These are phyloP conservation scores for Fusarium keratoplasticum DNA, from an alignment of 2,329 filamentous ascomycete genomes.

Conservation along the genomic window DNA sequence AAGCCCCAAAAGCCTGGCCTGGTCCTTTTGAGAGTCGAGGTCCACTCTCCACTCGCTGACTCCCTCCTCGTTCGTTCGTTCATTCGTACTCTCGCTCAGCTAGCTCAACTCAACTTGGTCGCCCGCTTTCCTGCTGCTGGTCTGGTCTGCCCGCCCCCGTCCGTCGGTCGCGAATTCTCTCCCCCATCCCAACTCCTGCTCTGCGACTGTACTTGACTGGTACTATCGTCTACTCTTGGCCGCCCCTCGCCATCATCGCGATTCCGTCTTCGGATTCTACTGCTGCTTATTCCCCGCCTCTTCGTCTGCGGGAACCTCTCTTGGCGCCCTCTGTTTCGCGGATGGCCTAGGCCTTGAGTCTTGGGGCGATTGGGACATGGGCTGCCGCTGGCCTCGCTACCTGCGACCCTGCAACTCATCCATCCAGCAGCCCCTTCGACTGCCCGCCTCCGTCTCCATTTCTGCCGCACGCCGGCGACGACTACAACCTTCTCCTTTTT, in stretches of 20 bases:
- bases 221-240: conserved; percentile 16
- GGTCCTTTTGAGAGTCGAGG: conserved; percentile 38
- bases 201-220: conserved; percentile 32
- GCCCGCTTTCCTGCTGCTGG: conserved; percentile 11
- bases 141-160: conserved; percentile 28
- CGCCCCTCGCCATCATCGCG: conserved; percentile 33
- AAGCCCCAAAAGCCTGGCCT: conserved; percentile 32
- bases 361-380: conserved; percentile 55
- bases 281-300: conserved; percentile 31
- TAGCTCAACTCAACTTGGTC: conserved; percentile 16
- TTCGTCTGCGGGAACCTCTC: conserved; percentile 16
- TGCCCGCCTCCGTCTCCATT: conserved; percentile 29
- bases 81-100: conserved; percentile 20
- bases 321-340: conserved; percentile 33
- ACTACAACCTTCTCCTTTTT: conserved; percentile 1
- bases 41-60: conserved; percentile 33
- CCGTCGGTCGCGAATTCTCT: conserved; percentile 33
- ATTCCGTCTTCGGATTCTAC: conserved; percentile 29
- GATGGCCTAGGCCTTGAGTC: conserved; percentile 51
- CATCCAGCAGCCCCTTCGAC: conserved; percentile 38
- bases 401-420: conserved; percentile 45
- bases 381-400: conserved; percentile 50
- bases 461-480: conserved; percentile 33
- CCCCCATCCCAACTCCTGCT: conserved; percentile 32
- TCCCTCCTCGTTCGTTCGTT: conserved; percentile 25